phyloP scores from a whole-genome alignment of 2,329 filamentous ascomycete genomes.

The Tolypocladium sp. region DNA sequence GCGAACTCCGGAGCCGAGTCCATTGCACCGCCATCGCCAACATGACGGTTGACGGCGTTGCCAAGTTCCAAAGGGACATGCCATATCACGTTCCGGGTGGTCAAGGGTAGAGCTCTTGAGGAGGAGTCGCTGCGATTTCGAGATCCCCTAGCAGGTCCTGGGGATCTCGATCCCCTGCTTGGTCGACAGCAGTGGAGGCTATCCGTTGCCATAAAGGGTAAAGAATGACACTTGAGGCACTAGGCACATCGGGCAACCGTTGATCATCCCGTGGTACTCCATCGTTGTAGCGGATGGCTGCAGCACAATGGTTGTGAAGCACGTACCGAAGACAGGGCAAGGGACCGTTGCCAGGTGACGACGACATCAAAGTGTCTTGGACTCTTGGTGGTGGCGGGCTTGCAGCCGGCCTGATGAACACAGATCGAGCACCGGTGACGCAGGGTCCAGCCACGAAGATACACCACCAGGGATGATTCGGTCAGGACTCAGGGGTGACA shows the following conservation, averaged over 20 bases:
- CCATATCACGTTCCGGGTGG: not conserved
- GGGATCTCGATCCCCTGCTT: not conserved
- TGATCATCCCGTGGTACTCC: not conserved
- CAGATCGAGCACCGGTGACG: not conserved
- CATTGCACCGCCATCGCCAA: no score
- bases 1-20: no score
- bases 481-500: not conserved
- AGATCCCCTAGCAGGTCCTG: not conserved
- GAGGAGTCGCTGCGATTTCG: not conserved
- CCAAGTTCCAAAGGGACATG: no score
- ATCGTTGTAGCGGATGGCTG: not conserved
- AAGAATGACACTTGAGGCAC: not conserved
- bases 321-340: not conserved
- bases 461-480: not conserved
- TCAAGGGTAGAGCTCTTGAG: not conserved
- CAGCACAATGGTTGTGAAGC: not conserved
- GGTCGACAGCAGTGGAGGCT: not conserved
- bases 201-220: not conserved
- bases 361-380: not conserved
- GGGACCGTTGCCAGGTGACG: not conserved
- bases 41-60: no score
- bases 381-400: not conserved
- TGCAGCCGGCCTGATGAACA: not conserved
- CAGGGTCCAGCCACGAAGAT: not conserved
- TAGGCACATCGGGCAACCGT: not conserved